Evolutionary conservation across 192 early-diverging fungal genomes (phyloP).

Genomic region (Coemansia sp.): DNA sequence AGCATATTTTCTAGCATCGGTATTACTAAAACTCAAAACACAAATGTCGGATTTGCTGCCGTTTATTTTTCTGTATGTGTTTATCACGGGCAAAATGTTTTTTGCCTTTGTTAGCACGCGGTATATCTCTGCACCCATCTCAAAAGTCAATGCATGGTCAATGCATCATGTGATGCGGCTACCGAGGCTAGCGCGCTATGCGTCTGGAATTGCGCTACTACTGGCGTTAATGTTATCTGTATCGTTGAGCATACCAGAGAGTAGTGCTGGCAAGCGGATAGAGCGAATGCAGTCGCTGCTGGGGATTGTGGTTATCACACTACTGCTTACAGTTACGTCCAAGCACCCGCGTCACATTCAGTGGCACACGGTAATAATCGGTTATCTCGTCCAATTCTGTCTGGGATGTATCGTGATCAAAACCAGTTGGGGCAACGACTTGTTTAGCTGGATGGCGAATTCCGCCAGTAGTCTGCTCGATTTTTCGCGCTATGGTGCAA

Average conservation of each 20-base stretch:
- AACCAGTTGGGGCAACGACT: slow-evolving; percentile 64
- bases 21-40: slow-evolving; percentile 54
- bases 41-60: slow-evolving; percentile 55
- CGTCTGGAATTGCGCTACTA: slow-evolving; percentile 55
- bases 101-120: slow-evolving; percentile 43
- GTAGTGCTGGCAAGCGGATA: slow-evolving; percentile 57
- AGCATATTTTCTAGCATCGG: slow-evolving; percentile 63
- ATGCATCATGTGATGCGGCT: slow-evolving; percentile 26
- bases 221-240: slow-evolving; percentile 58
- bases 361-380: slow-evolving; percentile 73
- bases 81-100: slow-evolving; percentile 55
- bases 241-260: slow-evolving; percentile 33
- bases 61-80: slow-evolving; percentile 53
- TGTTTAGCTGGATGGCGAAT: slow-evolving; percentile 69
- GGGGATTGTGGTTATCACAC: slow-evolving; percentile 64
- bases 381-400: slow-evolving; percentile 72
- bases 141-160: neutral
- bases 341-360: slow-evolving; percentile 62
- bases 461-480: slow-evolving; percentile 62
- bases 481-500: slow-evolving; percentile 66
- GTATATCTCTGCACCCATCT: slow-evolving; percentile 22
- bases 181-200: slow-evolving; percentile 48
- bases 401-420: slow-evolving; percentile 78
- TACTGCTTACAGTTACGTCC: slow-evolving; percentile 56
- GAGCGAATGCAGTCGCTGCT: slow-evolving; percentile 74